phyloP scores from a whole-genome alignment of 106 monocot species.

The Posidonia australis region DNA sequence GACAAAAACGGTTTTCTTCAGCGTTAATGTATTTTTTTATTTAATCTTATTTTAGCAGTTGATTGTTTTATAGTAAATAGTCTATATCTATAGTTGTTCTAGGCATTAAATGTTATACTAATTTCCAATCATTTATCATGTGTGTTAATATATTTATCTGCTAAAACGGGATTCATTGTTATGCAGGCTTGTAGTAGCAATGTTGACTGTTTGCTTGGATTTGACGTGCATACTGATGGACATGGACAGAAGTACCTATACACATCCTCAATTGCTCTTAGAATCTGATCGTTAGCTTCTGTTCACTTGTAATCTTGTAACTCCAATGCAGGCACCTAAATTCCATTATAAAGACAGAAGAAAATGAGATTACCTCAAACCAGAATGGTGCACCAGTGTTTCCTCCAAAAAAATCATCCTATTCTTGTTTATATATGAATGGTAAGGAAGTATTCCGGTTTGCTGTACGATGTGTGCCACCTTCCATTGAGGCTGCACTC shows the following conservation, averaged over 20 bases:
- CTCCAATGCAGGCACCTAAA: constrained; percentile 53
- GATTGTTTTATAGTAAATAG: too few species aligned
- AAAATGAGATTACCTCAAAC: constrained; percentile 18
- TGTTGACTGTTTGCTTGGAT: constrained; percentile 85
- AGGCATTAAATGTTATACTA: background rate
- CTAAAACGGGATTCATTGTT: background rate
- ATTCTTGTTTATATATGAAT: constrained; percentile 86
- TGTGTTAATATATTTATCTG: too few species aligned
- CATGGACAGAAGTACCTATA: constrained; percentile 54
- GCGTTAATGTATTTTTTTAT: too few species aligned
- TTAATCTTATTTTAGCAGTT: too few species aligned
- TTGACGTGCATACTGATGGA: constrained; percentile 84
- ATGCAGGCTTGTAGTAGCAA: constrained; percentile 57
- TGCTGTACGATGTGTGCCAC: constrained; percentile 74
- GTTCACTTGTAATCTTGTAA: background rate
- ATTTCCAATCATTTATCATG: background rate
- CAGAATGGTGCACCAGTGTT: constrained; percentile 48
- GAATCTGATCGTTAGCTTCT: background rate
- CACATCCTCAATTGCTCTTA: background rate
- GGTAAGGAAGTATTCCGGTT: constrained; percentile 99
- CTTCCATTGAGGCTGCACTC: constrained; percentile 49
- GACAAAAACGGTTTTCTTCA: too few species aligned
- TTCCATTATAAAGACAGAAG: constrained; percentile 20
- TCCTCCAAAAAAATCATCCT: constrained; percentile 53
- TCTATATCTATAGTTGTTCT: too few species aligned